phyloP scores from a whole-genome alignment of 139 green algal species.

The Chlorella sp. region DNA sequence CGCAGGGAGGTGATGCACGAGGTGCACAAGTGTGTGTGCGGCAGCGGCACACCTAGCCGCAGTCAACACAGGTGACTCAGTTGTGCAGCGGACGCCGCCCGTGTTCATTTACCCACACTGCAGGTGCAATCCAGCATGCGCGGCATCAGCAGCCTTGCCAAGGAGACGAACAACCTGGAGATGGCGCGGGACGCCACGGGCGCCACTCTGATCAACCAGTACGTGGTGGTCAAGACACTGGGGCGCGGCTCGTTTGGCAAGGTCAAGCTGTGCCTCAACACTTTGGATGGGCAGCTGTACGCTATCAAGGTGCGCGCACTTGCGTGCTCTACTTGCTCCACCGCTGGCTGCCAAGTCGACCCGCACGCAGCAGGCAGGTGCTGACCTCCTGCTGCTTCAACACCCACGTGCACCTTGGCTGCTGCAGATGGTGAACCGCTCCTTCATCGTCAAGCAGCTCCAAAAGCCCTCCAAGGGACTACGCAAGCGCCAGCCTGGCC shows the following conservation, averaged over 20 bases:
- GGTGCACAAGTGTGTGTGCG: background rate
- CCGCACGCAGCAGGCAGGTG: too few species aligned
- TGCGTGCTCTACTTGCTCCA: too few species aligned
- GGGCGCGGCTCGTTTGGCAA: constrained; percentile 71
- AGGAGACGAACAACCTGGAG: constrained; percentile 42
- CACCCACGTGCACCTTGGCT: too few species aligned
- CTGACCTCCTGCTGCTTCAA: too few species aligned
- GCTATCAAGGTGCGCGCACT: constrained; percentile 78
- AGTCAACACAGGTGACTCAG: background rate
- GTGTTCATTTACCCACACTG: background rate
- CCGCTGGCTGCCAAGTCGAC: too few species aligned
- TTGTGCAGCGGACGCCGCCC: background rate
- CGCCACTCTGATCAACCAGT: constrained; percentile 76
- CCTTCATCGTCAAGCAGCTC: constrained; percentile 41
- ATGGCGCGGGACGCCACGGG: constrained; percentile 31
- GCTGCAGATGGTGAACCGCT: constrained; percentile 50
- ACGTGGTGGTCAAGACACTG: constrained; percentile 77
- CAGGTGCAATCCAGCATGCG: constrained; percentile 27
- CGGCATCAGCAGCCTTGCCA: constrained; percentile 27
- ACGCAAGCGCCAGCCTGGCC: constrained; percentile 9
- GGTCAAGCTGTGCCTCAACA: constrained; percentile 85
- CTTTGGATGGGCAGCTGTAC: constrained; percentile 66
- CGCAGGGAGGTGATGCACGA: background rate
- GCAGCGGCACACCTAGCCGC: too few species aligned
- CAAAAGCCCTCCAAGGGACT: constrained; percentile 21